Evolutionary conservation across 306 rosid genomes (phyloP).

Genomic region (Parietaria judaica): DNA sequence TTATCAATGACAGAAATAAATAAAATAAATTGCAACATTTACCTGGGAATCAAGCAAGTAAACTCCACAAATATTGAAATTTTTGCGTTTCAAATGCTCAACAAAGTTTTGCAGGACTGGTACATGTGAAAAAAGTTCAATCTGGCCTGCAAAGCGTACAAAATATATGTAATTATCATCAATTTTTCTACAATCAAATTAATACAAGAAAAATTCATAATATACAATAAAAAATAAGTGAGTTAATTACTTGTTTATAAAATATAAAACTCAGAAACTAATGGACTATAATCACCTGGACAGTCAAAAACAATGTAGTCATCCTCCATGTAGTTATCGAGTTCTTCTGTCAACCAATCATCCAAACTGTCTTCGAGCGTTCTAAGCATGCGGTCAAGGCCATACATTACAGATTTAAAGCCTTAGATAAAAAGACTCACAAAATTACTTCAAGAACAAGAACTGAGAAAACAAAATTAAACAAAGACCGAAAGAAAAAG

Average conservation of each 20-base stretch:
- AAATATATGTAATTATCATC: no score
- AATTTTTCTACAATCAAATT: no score
- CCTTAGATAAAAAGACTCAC: neutral
- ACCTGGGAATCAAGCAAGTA: conserved; percentile 96
- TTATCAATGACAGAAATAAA: conserved; percentile 2
- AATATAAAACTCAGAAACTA: neutral
- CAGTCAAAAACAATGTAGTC: conserved; percentile 90
- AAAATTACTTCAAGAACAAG: neutral
- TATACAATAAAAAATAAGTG: no score
- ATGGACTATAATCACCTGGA: conserved; percentile 51
- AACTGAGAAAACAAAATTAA: neutral
- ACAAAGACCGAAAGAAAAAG: neutral
- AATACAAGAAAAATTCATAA: no score
- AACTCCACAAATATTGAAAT: conserved; percentile 77
- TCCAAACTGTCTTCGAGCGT: conserved; percentile 84
- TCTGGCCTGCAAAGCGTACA: conserved; percentile 56
- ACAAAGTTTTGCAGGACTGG: conserved; percentile 75
- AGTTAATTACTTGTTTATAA: no score
- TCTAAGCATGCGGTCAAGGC: conserved; percentile 51
- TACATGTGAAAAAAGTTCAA: conserved; percentile 87
- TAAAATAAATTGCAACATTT: conserved; percentile 15
- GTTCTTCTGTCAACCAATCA: conserved; percentile 70
- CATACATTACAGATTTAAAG: conserved; percentile 9
- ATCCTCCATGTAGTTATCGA: conserved; percentile 80
- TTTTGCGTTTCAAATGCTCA: conserved; percentile 71